Base-by-base conservation (phyloP, 2,329 filamentous ascomycete genomes). In the Geosmithia morbida region DNA sequence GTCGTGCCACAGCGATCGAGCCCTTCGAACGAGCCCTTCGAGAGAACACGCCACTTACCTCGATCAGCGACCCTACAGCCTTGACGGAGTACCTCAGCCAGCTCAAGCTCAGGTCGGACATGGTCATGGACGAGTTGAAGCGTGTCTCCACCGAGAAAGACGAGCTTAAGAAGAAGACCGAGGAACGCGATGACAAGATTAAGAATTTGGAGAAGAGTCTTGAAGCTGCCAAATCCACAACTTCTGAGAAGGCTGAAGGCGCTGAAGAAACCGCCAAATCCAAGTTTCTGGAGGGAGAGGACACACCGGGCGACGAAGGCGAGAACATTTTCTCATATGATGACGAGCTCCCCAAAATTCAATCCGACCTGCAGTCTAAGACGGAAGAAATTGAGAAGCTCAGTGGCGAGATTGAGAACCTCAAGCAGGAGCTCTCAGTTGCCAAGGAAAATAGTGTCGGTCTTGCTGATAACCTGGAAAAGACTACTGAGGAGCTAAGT, bases 271-370 rank as follows among this genome's bases (percentile, higher is more conserved):
- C 57, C 10, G 58, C 57, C 16, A 58, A 60, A 46, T 58, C 57
- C 48, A 73, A 71, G 50, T 72, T 71, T 0, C 69, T 70, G 1
- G 65, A 71, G 16, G 61, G 67, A 7, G 69, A 69, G 0, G 71
- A 72, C 22, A 55, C 57, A 18, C 53, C 59, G 7, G 58, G 57
- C 52, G 54, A 59, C 2, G 61, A 65, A 4, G 66, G 63, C 17
- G 85, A 89, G 52, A 86, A 94, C 45, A 84, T 96, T 64, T 96
- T 96, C 65, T 95, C 88, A 0, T 94, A 88, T 55, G 89, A 97
- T 49, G 83, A 83, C 46, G 90, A 97, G 63, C 72, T 94, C 14
- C 85, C 86, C 2, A 79, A 85, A 47, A 66, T 95, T n/a, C 83
- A 94, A 57, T 72, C 76, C 1, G 83, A 92, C 54, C 62, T 92